Base-by-base conservation (phyloP, 148 eudicot genomes). In the Chenopodium berlandieri region DNA sequence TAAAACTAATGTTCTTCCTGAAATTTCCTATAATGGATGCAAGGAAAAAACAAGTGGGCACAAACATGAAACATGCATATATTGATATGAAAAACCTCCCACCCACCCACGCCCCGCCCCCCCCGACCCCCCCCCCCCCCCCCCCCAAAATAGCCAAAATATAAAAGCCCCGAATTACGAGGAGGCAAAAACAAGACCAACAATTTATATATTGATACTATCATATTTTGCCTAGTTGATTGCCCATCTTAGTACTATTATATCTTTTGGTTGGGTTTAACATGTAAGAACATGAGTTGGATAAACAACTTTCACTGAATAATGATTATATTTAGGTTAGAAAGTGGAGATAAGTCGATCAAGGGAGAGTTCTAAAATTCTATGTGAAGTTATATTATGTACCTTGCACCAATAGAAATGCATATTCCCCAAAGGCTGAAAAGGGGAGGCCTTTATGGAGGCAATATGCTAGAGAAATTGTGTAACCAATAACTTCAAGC, bases 381-480 rank as follows among this genome's bases (percentile, higher is more conserved):
- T 40, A 40, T 30, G 31, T 46, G 60, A 54, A n/a, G 9, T 23
- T 52, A 34, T 23, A 30, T 25, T 25, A 65, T 78, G 65, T 83
- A 93, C 99, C 99, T 90, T 96, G 98, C 66, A 90, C 83, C 85
- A 95, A 83, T 56, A 95, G 91, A 89, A 95, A 95, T 3, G 88
- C 92, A 88, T 91, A 88, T 84, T 96, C 99, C 76, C 99, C 99
- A 81, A 88, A 96, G 46, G 99, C 99, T 32, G 97, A 96, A 85
- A 96, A 94, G 34, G 99, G 99, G 75, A 96, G 95, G 69, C 95
- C 99, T 87, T 94, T 94, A 85, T 94, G 97, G 83, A 96, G 93
- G 85, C 99, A 96, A 84, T 94, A 96, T 5, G 99, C 93, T 83
- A 96, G 92, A 73, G 94, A 93, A 80, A 95, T 90, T 6, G 98